Conservation (phyloP, 306 rosid genomes). For the Rosa rugosa region DNA sequence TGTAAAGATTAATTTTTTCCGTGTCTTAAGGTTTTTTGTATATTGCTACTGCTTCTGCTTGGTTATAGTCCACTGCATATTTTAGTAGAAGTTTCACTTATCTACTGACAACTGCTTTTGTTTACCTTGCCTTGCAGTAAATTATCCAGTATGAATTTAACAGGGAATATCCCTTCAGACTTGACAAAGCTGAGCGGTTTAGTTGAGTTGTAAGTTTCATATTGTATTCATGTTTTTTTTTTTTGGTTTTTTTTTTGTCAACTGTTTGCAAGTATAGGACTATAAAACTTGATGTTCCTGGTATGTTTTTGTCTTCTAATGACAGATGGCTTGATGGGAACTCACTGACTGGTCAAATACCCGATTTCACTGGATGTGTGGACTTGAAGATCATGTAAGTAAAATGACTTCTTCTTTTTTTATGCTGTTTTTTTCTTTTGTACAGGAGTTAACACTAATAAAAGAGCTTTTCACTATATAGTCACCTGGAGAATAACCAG, state of each 20-base stretch:
- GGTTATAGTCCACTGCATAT: slow-evolving; percentile 12
- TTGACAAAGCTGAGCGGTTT: slow-evolving; percentile 68
- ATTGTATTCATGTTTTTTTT: slow-evolving; percentile 24
- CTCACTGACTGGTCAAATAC: slow-evolving; percentile 67
- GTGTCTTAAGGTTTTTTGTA: slow-evolving; percentile 11
- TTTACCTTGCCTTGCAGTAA: slow-evolving; percentile 52
- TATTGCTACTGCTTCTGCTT: slow-evolving; percentile 17
- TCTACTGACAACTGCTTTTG: slow-evolving; percentile 34
- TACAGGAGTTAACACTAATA: slow-evolving; percentile 32
- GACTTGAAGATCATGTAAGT: slow-evolving; percentile 80
- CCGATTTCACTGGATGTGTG: slow-evolving; percentile 74
- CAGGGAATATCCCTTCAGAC: slow-evolving; percentile 77
- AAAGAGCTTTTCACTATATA: slow-evolving; percentile 39
- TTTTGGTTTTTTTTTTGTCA: slow-evolving; percentile 18
- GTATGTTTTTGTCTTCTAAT: slow-evolving; percentile 11
- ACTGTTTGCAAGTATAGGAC: slow-evolving; percentile 19
- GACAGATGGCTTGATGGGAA: slow-evolving; percentile 65
- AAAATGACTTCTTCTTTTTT: slow-evolving; percentile 21
- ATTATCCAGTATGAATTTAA: slow-evolving; percentile 68
- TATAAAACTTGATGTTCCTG: not conserved
- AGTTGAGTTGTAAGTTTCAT: slow-evolving; percentile 74
- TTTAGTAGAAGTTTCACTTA: slow-evolving; percentile 17
- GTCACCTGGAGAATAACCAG: slow-evolving; percentile 93
- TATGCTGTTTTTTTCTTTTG: not conserved
- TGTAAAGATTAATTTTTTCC: slow-evolving; percentile 47